Base-by-base conservation (phyloP, 805 yeast species). In the Schizosaccharomyces octosporus region DNA sequence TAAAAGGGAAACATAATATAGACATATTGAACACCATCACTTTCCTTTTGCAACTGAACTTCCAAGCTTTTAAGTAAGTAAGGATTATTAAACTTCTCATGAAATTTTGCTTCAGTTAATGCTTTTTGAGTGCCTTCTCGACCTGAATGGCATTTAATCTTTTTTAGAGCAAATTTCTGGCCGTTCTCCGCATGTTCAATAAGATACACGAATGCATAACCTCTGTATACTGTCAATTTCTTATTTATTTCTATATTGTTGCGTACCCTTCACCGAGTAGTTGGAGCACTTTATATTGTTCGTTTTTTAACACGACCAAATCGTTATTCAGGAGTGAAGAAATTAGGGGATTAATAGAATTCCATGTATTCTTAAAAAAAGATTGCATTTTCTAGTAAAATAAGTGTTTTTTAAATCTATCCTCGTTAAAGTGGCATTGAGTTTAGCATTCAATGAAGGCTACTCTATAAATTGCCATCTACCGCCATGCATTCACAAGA, bases 111-210 rank as follows among this genome's bases (percentile, higher is more conserved):
- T 69, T 89, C 97, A 54, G 78, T 76, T 80, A 86, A 76, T 0
- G 95, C 95, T 59, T 77, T 73, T 24, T 57, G 19, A 36, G 32
- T 11, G 11, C 60, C 39, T 67, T 82, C 85, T 59, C 84, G 78
- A 1, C 95, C 95, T 71, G 83, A 85, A 1, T 95, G 88, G 70
- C 96, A 88, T 63, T 89, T 75, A 61, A 87, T 85, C 73, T 85
- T 85, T 73, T 89, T 89, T 68, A 89, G 73, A 2, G 95, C 95
- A 67, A 80, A 85, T 54, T 70, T 69, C 55, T 72, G 66, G 45
- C 77, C 78, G 42, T 76, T 73, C 64, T 75, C 73, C 11, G 69
- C 66, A 31, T 74, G 70, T 64, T 80, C 76, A 3, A 88, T 95
- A 27, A 87, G 73, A 68, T 89, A 89, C 7, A 87, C 95, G 66